Base-by-base conservation (phyloP, 331 rosid genomes). In the Phaseolus coccineus region DNA sequence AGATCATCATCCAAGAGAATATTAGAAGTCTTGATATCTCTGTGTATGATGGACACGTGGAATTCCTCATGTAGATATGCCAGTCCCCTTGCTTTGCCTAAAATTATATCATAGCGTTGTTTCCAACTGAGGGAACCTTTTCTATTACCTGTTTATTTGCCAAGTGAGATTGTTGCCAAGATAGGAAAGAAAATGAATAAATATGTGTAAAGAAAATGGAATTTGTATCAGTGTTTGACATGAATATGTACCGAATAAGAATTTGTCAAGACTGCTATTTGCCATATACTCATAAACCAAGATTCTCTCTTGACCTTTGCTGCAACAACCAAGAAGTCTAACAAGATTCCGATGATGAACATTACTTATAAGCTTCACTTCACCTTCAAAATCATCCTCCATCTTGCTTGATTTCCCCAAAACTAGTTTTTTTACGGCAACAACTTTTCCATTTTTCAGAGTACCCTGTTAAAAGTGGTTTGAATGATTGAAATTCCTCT, bases 61-160 rank as follows among this genome's bases (percentile, higher is more conserved):
- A 89, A 89, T 44, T 89, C 96, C 64, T 91, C 93, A 9, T 89
- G 96, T n/a, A 91, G 67, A 63, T 91, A 91, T 28, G 96, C 91
- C 9, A 91, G 77, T 3, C 96, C 96, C 15, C 74, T 81, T 19
- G 91, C 96, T 30, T 85, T 87, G 5, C 96, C 96, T 44, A 89
- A 30, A 59, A 89, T 86, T 77, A 91, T 81, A 25, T n/a, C n/a
- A n/a, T n/a, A n/a, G n/a, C n/a, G n/a, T n/a, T n/a, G n/a, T n/a
- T n/a, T n/a, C n/a, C n/a, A n/a, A n/a, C n/a, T 86, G 53, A 91
- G 88, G 15, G 85, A 83, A 5, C 90, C 89, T 77, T 62, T 19
- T 19, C 22, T 82, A 40, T 79, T 8, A 67, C 91, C 91, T 46
- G 51, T 46, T 42, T 87, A 33, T 80, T 72, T 76, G 35, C 8